Evolutionary conservation across 495 filamentous ascomycete genomes (phyloP), one percentile per base, ranked within the genome.

Genomic region (Podospora anserina): DNA sequence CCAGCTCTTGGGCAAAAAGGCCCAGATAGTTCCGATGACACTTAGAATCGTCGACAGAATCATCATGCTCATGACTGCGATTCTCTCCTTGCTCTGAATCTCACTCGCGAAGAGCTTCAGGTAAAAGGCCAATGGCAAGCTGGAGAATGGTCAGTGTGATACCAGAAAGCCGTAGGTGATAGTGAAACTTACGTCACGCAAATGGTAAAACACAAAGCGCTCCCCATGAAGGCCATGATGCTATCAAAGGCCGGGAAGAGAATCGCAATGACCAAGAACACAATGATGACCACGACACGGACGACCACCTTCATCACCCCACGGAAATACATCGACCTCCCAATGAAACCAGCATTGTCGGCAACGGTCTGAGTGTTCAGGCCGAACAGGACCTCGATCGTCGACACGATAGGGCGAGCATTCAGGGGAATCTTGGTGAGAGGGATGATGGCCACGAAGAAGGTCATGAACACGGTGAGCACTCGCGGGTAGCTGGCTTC

Each of bases 361-460:
- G 87, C 75, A 19, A 88, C 73, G 18, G 81, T 74, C 53, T 85
- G 84, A 18, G 83, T 77, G 70, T 89, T 87, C 34, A 98, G 84
- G 55, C 93, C 92, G 65, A 87, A 82, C 34, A 96, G 76, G 34
- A 93, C 85, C 81, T 99, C 95, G 66, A 91, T 75, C 1, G 93
- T 97, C 16, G 89, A 88, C 59, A 96, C 84, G 70, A 99, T 92
- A 54, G 95, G 95, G 1, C 93, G 88, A 23, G 91, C 90, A 78
- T 97, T 97, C 63, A 99, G 81, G 19, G 95, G 95, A 26, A 97
- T 87, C 79, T 99, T 99, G 18, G 95, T 97, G 34, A 99, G 81
- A 4, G 95, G 95, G 68, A 99, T 96, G 73, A 98, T 92, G 63
- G 90, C 89, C 70, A 97, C 90, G 78, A 92, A 95, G 57, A 90